Percentiles rank a stretch among this genome's conserved stretches.
These are phyloP conservation scores for Solanum lignicaule DNA, from an alignment of 257 asterid species.

Conservation along the genomic window DNA sequence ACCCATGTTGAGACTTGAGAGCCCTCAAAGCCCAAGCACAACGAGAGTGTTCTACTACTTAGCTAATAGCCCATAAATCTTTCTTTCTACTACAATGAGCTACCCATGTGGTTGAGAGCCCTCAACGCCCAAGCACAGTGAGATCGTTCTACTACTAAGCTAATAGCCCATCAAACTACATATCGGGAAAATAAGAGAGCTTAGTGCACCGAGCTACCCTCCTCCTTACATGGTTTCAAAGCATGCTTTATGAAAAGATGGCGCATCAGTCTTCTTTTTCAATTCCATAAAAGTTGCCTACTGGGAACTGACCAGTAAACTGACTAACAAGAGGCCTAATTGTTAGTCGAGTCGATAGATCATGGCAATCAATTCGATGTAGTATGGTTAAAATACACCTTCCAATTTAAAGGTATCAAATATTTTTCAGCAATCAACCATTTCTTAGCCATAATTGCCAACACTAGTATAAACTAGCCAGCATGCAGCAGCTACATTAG, in stretches of 20 bases:
- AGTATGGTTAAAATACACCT: neutral
- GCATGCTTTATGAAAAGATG: neutral
- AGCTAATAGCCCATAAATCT: neutral
- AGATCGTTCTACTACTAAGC: neutral
- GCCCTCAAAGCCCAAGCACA: neutral
- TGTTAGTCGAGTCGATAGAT: neutral
- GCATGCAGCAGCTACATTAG: neutral
- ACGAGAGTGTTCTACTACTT: neutral
- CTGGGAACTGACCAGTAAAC: neutral
- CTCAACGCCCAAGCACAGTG: neutral
- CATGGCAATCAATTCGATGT: neutral
- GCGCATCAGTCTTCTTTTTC: neutral
- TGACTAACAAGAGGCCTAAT: neutral
- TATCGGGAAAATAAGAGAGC: neutral
- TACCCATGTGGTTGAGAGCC: neutral
- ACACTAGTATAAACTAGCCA: neutral
- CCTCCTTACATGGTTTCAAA: neutral
- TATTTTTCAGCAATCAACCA: neutral
- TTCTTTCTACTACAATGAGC: neutral
- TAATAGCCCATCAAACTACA: neutral
- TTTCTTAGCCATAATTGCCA: neutral
- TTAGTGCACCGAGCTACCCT: neutral
- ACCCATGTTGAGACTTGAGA: neutral
- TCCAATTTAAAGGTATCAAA: neutral
- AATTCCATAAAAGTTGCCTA: neutral